These are phyloP conservation scores for Gynandropsis gynandra DNA, from an alignment of 345 rosid genomes.

Conservation along the genomic window DNA sequence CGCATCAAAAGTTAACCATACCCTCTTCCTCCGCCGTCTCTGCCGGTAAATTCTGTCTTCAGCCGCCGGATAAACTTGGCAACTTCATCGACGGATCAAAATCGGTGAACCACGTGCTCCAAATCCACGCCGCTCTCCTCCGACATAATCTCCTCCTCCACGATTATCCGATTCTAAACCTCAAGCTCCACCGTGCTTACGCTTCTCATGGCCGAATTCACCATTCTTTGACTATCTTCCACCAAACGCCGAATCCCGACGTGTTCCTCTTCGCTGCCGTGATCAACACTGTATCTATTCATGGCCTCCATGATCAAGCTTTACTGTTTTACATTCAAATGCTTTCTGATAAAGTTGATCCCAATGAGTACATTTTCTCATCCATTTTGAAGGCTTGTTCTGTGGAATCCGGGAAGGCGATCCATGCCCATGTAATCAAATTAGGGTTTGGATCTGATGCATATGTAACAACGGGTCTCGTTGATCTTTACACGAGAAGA, in stretches of 20 bases:
- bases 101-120: conserved; percentile 35
- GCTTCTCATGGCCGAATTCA: conserved; percentile 46
- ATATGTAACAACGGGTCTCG: conserved; percentile 64
- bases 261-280: conserved; percentile 56
- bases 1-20: conserved; percentile 11
- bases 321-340: conserved; percentile 38
- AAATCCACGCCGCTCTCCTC: conserved; percentile 66
- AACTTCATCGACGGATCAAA: conserved; percentile 38
- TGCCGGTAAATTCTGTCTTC: conserved; percentile 21
- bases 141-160: conserved; percentile 48
- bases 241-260: conserved; percentile 39
- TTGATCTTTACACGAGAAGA: conserved; percentile 54
- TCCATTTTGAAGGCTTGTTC: conserved; percentile 60
- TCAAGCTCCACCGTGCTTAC: conserved; percentile 83
- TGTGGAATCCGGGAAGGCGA: conserved; percentile 25
- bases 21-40: conserved; percentile 4
- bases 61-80: conserved; percentile 40
- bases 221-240: conserved; percentile 46
- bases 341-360: conserved; percentile 38
- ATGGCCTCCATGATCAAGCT: conserved; percentile 38
- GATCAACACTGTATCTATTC: conserved; percentile 42
- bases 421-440: conserved; percentile 57
- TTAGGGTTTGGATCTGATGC: conserved; percentile 49
- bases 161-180: conserved; percentile 44
- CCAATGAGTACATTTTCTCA: conserved; percentile 72